A percentile compares a stretch with the other conserved stretches of the same genome.
Conservation (phyloP, 495 filamentous ascomycete species). For the Terfezia boudieri region DNA sequence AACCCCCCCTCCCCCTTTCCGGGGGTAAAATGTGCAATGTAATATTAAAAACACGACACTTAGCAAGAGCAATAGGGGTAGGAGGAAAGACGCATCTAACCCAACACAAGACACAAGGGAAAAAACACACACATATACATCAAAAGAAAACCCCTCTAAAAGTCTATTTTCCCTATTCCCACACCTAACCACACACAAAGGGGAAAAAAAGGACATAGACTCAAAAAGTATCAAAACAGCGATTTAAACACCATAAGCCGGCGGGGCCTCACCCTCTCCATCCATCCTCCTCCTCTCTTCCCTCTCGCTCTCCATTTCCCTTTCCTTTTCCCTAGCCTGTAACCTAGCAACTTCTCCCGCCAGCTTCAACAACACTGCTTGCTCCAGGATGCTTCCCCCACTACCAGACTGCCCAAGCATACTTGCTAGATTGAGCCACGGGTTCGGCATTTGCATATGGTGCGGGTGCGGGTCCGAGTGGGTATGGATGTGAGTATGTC, state of each 20-base stretch:
- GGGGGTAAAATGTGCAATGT: no score
- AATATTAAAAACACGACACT: no score
- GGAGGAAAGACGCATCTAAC: no score
- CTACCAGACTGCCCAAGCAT: background rate
- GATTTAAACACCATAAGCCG: background rate
- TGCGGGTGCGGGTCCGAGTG: background rate
- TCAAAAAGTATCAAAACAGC: background rate
- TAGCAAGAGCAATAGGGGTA: no score
- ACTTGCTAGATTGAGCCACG: background rate
- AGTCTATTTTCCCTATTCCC: no score
- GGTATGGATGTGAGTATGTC: background rate
- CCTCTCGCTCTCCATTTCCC: background rate
- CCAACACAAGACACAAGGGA: no score
- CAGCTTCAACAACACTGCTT: conserved; percentile 4
- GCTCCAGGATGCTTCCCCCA: conserved; percentile 1
- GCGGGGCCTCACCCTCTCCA: background rate
- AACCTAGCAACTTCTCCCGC: conserved; percentile 1
- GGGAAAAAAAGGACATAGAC: background rate
- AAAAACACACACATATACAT: no score
- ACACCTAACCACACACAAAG: background rate
- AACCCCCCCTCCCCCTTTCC: no score
- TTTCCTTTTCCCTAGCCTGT: background rate
- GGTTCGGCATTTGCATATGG: background rate
- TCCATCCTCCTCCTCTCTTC: background rate
- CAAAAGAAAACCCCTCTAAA: no score